Evolutionary conservation across 2,329 filamentous ascomycete species (phyloP).

Genomic region (Colletotrichum cereale): DNA sequence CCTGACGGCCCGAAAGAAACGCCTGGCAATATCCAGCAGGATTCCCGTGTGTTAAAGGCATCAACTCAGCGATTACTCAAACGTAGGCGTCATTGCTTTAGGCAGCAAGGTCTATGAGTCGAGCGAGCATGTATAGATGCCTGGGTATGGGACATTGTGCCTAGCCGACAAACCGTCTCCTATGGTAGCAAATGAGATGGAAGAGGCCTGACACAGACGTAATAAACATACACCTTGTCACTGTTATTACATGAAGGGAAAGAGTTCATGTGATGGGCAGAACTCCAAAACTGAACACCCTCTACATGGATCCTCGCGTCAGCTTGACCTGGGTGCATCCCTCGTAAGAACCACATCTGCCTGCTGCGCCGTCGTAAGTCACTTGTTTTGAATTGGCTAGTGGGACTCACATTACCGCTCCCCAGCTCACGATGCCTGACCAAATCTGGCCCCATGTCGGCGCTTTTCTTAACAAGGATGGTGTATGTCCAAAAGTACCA

Average conservation of each 20-base stretch:
- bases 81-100: not conserved
- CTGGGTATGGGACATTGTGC: not conserved
- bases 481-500: not conserved
- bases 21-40: not conserved
- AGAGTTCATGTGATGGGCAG: not conserved
- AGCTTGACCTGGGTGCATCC: too few relatives aligned
- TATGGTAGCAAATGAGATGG: not conserved
- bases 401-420: not conserved
- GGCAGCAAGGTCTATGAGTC: not conserved
- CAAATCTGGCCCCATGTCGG: not conserved
- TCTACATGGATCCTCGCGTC: not conserved
- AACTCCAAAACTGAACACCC: not conserved
- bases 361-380: not conserved
- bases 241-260: not conserved
- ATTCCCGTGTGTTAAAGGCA: not conserved
- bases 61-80: not conserved
- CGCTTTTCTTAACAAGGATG: not conserved
- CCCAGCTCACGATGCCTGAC: not conserved
- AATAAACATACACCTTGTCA: not conserved
- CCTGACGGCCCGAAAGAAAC: not conserved
- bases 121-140: not conserved
- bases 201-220: not conserved
- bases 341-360: not conserved
- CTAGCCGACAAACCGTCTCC: not conserved
- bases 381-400: too few relatives aligned